These are phyloP conservation scores for Limnanthes douglasii DNA, from an alignment of 345 rosid genomes.

Conservation along the genomic window DNA sequence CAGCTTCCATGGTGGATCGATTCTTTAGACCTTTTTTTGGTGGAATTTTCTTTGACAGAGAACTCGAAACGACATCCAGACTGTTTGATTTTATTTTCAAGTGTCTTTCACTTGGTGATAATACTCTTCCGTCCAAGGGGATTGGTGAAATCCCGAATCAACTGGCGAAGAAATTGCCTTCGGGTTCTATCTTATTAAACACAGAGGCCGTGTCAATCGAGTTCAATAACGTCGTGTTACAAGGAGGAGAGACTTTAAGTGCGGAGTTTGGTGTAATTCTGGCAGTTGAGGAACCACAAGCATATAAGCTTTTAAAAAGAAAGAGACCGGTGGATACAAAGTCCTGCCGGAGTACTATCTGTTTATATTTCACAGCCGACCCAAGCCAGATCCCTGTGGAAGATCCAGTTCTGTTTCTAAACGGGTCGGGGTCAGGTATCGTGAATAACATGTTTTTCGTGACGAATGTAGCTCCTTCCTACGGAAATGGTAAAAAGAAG, in stretches of 20 bases:
- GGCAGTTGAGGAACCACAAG: constrained; percentile 76
- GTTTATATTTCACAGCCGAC: constrained; percentile 60
- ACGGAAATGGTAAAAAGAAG: constrained; percentile 56
- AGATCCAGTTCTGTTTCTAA: constrained; percentile 67
- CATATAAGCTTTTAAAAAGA: constrained; percentile 38
- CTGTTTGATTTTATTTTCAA: constrained; percentile 75
- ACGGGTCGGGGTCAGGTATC: constrained; percentile 62
- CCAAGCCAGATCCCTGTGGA: constrained; percentile 30
- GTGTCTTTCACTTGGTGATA: constrained; percentile 86
- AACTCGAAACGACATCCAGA: constrained; percentile 71
- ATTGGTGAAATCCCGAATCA: constrained; percentile 68
- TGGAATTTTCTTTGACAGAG: constrained; percentile 71
- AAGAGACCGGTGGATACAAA: constrained; percentile 17
- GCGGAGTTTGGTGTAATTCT: constrained; percentile 54
- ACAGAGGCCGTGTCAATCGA: constrained; percentile 39
- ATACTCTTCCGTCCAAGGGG: constrained; percentile 69
- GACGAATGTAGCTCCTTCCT: constrained; percentile 67
- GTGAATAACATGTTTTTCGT: constrained; percentile 88
- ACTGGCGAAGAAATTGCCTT: constrained; percentile 38
- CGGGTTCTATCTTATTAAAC: constrained; percentile 34
- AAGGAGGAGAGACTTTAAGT: constrained; percentile 31
- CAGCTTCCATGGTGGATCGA: constrained; percentile 34
- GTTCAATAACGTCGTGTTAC: constrained; percentile 14
- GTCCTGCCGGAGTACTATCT: constrained; percentile 54
- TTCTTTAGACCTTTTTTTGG: constrained; percentile 88